Evolutionary conservation across 345 rosid species (phyloP), one percentile per base, ranked within the genome.

Genomic region (Pelargonium nanum): DNA sequence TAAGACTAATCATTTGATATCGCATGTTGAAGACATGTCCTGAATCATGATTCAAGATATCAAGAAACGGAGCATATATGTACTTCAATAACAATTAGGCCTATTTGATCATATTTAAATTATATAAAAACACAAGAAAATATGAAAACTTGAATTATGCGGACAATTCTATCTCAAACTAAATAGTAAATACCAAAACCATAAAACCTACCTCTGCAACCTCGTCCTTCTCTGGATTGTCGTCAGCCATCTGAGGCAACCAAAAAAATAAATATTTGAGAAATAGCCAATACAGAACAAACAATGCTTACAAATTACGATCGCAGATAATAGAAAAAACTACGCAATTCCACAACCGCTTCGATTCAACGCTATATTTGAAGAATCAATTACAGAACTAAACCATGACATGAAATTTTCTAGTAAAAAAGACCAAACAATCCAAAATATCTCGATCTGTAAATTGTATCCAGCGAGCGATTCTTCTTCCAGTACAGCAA

Each of bases 201-300:
- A 2, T 13, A 1, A 21, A 19, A 51, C 77, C 63, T 72, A 84
- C 89, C 55, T 84, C 89, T 20, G 78, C 57, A 53, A 74, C 72
- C 74, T 81, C 86, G 16, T 79, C 89, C 80, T 75, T 84, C 4
- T 10, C 53, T 1, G 57, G 61, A 53, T 62, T 64, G 26, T 84
- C 86, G n/a, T 81, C 86, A 0, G 78, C 80, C 89, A 84, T 81
- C 45, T 34, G 45, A 9, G 12, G 6, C 45, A 34, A 34, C 45
- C 45, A 34, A 34, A 34, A 34, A 34, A 1, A 28, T 3, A 10
- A 15, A 10, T 15, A 34, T 34, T 10, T 9, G 12, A 34, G 6
- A 34, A 34, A 4, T 34, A 34, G 12, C 13, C 4, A 34, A 34
- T 34, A 34, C 4, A 34, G 13, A 34, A 34, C 13, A 34, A 9